These are phyloP conservation scores for Magnolia kwangsiensis DNA, from an alignment of 164 flowering plant species.

Conservation along the genomic window DNA sequence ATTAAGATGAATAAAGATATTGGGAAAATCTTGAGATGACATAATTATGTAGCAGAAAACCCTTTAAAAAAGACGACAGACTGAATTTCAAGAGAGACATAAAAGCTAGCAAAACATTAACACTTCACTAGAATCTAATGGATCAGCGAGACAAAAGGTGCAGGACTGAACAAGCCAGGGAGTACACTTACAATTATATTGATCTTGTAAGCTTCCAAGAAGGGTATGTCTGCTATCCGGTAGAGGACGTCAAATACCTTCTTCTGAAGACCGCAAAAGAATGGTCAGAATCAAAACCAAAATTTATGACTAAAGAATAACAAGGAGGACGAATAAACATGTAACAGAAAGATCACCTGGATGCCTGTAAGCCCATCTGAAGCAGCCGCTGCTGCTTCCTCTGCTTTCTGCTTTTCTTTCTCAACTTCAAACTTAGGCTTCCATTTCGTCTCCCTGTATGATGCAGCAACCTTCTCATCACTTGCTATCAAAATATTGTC, in stretches of 20 bases:
- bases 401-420: conserved; percentile 82
- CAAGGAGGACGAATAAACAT: neutral
- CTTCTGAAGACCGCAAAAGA: conserved; percentile 45
- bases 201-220: conserved; percentile 54
- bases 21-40: neutral
- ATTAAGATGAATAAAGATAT: neutral
- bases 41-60: neutral
- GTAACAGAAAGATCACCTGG: conserved; percentile 44
- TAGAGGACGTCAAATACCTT: conserved; percentile 67
- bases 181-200: conserved; percentile 56
- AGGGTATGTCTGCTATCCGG: conserved; percentile 75
- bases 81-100: no score
- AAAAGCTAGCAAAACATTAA: neutral
- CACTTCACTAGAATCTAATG: neutral
- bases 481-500: conserved; percentile 78
- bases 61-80: no score
- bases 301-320: neutral
- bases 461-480: conserved; percentile 67
- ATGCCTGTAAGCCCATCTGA: conserved; percentile 51
- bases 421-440: conserved; percentile 80
- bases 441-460: conserved; percentile 61
- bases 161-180: neutral
- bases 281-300: neutral
- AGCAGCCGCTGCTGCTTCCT: conserved; percentile 49
- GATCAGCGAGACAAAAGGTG: neutral